Percentiles rank a stretch among this genome's conserved stretches.
Evolutionary conservation across 108 stramenopile genomes (phyloP).

Genomic region (Fragilariopsis cylindrus): DNA sequence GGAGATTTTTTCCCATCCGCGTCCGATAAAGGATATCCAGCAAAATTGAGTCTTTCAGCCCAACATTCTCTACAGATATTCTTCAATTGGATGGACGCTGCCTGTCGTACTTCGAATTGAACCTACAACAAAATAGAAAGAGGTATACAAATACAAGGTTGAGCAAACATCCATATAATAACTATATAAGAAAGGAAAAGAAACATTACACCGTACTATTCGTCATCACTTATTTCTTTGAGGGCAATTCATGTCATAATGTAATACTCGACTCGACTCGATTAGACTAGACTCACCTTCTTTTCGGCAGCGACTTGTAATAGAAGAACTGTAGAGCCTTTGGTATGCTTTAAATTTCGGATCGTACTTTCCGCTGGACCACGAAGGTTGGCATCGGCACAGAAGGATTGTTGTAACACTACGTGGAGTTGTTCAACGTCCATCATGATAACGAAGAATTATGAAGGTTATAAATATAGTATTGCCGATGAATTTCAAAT

Average conservation of each 20-base stretch:
- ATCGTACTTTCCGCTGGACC: constrained; percentile 81
- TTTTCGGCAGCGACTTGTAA: constrained; percentile 84
- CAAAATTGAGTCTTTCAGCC: constrained; percentile 73
- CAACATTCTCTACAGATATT: constrained; percentile 91
- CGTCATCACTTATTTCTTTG: not conserved
- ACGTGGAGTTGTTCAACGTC: constrained; percentile 84
- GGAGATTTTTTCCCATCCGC: constrained; percentile 50
- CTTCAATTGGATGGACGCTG: constrained; percentile 89
- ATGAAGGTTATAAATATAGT: too few species aligned
- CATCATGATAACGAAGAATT: constrained; percentile 10
- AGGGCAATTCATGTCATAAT: not conserved
- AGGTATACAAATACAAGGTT: not conserved
- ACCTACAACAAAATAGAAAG: constrained; percentile 32
- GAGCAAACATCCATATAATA: not conserved
- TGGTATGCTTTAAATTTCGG: constrained; percentile 81
- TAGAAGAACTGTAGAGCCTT: constrained; percentile 70
- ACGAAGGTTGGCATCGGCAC: constrained; percentile 73
- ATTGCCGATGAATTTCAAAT: too few species aligned
- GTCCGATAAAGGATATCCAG: constrained; percentile 51
- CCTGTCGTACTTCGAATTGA: constrained; percentile 87
- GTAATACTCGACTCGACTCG: not conserved
- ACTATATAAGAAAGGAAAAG: not conserved
- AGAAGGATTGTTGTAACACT: constrained; percentile 88
- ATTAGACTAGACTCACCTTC: constrained; percentile 59
- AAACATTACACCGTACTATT: not conserved